A percentile compares a stretch with the other conserved stretches of the same genome.
Evolutionary conservation across 495 filamentous ascomycete genomes (phyloP).

Genomic region (Rostrohypoxylon terebratum): DNA sequence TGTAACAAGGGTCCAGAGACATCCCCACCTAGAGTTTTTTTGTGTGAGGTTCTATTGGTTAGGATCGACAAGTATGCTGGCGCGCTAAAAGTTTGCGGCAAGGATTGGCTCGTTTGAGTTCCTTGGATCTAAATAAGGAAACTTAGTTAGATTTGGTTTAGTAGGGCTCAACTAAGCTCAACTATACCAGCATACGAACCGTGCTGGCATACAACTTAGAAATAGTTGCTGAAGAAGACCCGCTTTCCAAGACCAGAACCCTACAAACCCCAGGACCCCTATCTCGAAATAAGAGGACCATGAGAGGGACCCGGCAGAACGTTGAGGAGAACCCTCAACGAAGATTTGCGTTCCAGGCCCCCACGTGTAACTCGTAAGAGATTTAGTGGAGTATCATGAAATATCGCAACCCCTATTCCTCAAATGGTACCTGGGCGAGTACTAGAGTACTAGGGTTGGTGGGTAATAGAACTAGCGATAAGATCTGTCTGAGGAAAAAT

Average conservation of each 20-base stretch:
- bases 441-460: constrained; percentile 5
- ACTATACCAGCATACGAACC: constrained; percentile 22
- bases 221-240: constrained; percentile 11
- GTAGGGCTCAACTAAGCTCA: background rate
- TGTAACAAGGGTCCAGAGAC: constrained; percentile 15
- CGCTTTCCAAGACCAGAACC: constrained; percentile 39
- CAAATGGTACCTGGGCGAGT: background rate
- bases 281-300: constrained; percentile 15
- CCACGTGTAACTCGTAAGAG: constrained; percentile 42
- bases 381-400: constrained; percentile 29
- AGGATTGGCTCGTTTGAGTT: constrained; percentile 28
- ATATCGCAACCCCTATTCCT: constrained; percentile 28
- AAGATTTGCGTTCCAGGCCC: constrained; percentile 40
- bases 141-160: constrained; percentile 27
- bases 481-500: constrained; percentile 29
- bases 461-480: constrained; percentile 24
- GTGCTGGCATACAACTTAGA: constrained; percentile 18
- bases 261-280: constrained; percentile 42
- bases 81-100: constrained; percentile 18
- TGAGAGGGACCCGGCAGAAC: constrained; percentile 12
- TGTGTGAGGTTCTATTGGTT: constrained; percentile 14
- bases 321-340: constrained; percentile 44
- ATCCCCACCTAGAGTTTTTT: constrained; percentile 17
- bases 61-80: constrained; percentile 2
- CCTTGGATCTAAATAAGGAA: constrained; percentile 39